Evolutionary conservation across 2,329 filamentous ascomycete species (phyloP), one percentile per base, ranked within the genome.

Genomic region (Claviceps sp.): DNA sequence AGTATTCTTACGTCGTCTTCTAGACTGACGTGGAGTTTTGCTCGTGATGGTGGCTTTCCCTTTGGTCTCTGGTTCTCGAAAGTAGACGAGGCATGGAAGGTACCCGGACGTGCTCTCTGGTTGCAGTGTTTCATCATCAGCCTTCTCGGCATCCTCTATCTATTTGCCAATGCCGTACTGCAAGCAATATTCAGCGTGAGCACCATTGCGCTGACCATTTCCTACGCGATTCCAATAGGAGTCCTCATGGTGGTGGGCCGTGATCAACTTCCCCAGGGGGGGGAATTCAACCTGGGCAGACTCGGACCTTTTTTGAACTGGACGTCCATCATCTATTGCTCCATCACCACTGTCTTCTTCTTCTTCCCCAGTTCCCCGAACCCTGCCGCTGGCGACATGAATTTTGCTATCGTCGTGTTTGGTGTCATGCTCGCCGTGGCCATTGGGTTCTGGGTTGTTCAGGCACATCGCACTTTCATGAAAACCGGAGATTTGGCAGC

Each of bases 371-470:
- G 62, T 0, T 53, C 52, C 0, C 76, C 75, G 0, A 69, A 69
- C 52, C 75, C 76, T 0, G 55, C 67, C 0, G 59, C 65, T 0
- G 62, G 63, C n/a, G 73, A 78, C 53, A 78, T 78, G 76, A 79
- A 79, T 60, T 79, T 72, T 57, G 76, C 76, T 5, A 77, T 78
- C 56, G 76, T 71, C 1, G 75, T 78, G 1, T 78, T 79, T 56
- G 76, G 73, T 1, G 67, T 78, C 22, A 76, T 78, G 74, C 55
- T 78, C 49, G 63, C 76, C 2, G 65, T 78, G 7, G 66, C 74
- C 0, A 40, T 76, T 1, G 66, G 61, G 0, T 78, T 78, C 54
- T 79, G 75, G 75, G 62, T 77, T 39, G 49, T 74, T 40, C 68
- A 70, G 57, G 76, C 75, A 1, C 66, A 67, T 23, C 47, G 47